These are phyloP conservation scores for Fusarium sp. DNA, from an alignment of 2,329 filamentous ascomycete genomes.

Conservation along the genomic window DNA sequence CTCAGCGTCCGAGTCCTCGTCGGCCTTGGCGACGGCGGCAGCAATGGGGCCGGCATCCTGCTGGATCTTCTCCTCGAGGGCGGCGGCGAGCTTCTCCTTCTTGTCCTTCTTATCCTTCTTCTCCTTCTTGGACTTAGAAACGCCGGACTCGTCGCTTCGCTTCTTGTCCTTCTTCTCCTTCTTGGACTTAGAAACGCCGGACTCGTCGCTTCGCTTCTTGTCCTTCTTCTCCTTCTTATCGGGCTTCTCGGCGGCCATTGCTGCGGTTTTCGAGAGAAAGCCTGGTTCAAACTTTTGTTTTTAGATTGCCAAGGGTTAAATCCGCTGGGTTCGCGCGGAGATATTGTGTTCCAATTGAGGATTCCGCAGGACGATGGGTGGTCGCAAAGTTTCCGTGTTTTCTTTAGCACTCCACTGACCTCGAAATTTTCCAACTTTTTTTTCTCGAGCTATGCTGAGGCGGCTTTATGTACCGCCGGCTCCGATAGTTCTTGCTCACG, in stretches of 20 bases:
- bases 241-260: slow-evolving; percentile 61
- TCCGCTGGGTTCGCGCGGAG: slow-evolving; percentile 16
- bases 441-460: slow-evolving; percentile 43
- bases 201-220: slow-evolving; percentile 67
- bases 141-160: slow-evolving; percentile 64
- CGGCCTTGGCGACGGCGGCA: slow-evolving; percentile 56
- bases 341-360: slow-evolving; percentile 39
- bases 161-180: slow-evolving; percentile 72
- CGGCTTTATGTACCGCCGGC: slow-evolving; percentile 50
- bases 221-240: slow-evolving; percentile 68
- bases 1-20: slow-evolving; percentile 59
- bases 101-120: slow-evolving; percentile 76
- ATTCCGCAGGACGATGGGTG: slow-evolving; percentile 33
- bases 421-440: slow-evolving; percentile 51
- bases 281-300: slow-evolving; percentile 20
- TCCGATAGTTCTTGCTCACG: slow-evolving; percentile 40
- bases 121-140: slow-evolving; percentile 67
- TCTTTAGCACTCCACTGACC: slow-evolving; percentile 44
- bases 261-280: slow-evolving; percentile 37
- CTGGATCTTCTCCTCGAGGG: slow-evolving; percentile 73
- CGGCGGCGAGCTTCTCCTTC: slow-evolving; percentile 76
- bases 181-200: slow-evolving; percentile 65
- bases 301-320: slow-evolving; percentile 13
- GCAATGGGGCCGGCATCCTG: slow-evolving; percentile 60
- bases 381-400: slow-evolving; percentile 44